These are phyloP conservation scores for Lyophyllum shimeji DNA, from an alignment of 768 basidiomycete species.

Conservation along the genomic window DNA sequence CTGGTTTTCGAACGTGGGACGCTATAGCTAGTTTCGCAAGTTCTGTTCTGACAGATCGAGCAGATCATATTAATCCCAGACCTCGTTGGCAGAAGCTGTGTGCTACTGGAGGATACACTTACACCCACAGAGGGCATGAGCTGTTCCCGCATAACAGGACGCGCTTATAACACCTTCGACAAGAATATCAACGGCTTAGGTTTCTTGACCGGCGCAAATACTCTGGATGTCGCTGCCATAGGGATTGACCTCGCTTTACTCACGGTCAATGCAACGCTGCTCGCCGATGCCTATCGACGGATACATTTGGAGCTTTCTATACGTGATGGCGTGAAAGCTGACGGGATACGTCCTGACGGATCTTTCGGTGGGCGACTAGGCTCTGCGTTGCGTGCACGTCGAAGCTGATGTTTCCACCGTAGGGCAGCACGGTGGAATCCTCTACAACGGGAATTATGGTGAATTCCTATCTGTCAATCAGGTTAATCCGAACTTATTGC, in stretches of 20 bases:
- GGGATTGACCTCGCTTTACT: conserved; percentile 52
- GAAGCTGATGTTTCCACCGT: not conserved
- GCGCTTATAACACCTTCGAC: conserved; percentile 41
- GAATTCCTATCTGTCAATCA: not conserved
- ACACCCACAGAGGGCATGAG: conserved; percentile 36
- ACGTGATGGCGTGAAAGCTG: conserved; percentile 43
- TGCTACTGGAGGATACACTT: conserved; percentile 52
- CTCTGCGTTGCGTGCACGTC: not conserved
- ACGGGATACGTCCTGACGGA: conserved; percentile 60
- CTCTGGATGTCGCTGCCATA: conserved; percentile 62
- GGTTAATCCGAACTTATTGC: not conserved
- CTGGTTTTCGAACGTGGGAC: conserved; percentile 60
- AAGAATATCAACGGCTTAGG: conserved; percentile 20
- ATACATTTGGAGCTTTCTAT: conserved; percentile 56
- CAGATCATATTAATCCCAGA: conserved; percentile 64
- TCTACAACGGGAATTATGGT: conserved; percentile 76
- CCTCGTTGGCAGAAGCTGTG: conserved; percentile 53
- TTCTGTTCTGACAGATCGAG: not conserved
- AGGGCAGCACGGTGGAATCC: conserved; percentile 63
- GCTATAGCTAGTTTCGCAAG: not conserved
- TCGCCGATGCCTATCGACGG: conserved; percentile 48
- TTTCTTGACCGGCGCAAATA: conserved; percentile 62
- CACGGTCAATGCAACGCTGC: conserved; percentile 40
- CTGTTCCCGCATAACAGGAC: conserved; percentile 50
- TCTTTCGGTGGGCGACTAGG: conserved; percentile 37